Conservation (phyloP, 441 rosid species). For the Macaranga tanarius region DNA sequence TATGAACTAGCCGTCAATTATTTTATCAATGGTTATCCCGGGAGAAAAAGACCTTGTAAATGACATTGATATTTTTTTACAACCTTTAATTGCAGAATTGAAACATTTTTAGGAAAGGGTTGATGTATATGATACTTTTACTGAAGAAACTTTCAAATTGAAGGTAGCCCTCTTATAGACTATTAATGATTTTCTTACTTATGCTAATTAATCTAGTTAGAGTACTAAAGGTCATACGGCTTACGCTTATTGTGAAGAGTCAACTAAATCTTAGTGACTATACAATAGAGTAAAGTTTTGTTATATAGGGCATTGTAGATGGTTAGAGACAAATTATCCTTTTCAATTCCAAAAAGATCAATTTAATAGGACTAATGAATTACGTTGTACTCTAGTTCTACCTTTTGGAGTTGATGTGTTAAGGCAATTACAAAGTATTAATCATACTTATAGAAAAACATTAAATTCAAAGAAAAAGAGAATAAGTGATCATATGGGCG, state of each 20-base stretch:
- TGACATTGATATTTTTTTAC: too few species aligned
- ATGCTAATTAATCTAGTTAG: neutral
- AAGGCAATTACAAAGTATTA: neutral
- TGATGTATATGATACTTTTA: too few species aligned
- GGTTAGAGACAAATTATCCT: neutral
- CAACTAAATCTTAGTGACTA: neutral
- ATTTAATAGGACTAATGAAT: neutral
- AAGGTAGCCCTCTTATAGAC: too few species aligned
- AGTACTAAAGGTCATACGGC: neutral
- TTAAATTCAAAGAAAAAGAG: neutral
- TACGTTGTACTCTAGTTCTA: neutral
- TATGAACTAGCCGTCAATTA: too few species aligned
- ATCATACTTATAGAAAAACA: neutral
- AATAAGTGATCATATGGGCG: neutral
- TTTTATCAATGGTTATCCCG: too few species aligned
- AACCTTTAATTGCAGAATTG: too few species aligned
- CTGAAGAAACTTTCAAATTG: too few species aligned
- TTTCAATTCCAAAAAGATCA: neutral
- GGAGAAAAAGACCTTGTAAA: too few species aligned
- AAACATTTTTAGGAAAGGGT: too few species aligned
- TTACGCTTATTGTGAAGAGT: neutral
- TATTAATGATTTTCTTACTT: too few species aligned
- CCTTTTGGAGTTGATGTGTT: neutral
- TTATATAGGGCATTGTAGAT: neutral
- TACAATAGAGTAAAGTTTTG: neutral